These are phyloP conservation scores for Pittosporum tobira DNA, from an alignment of 129 eudicot genomes.

Conservation along the genomic window DNA sequence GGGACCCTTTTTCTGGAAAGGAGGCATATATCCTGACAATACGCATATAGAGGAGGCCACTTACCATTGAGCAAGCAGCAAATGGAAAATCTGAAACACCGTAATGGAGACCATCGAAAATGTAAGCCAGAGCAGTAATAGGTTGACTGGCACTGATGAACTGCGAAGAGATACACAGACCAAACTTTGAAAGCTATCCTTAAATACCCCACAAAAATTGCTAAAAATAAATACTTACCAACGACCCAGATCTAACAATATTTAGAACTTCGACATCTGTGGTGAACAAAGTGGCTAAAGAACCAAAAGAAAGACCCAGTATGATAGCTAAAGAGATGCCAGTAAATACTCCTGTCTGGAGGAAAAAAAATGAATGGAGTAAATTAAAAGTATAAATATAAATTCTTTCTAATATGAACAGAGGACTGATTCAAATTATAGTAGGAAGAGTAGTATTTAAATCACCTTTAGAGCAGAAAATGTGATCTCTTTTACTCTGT, in stretches of 20 bases:
- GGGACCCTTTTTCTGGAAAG: no score
- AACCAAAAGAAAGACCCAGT: constrained; percentile 46
- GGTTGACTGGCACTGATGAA: constrained; percentile 68
- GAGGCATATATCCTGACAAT: not conserved
- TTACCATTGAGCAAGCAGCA: constrained; percentile 67
- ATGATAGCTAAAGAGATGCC: constrained; percentile 46
- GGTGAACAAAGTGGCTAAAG: constrained; percentile 54
- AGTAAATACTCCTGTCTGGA: constrained; percentile 54
- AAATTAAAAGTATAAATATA: not conserved
- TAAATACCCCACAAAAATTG: not conserved
- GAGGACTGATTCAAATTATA: not conserved
- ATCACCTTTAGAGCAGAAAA: constrained; percentile 45
- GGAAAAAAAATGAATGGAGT: not conserved
- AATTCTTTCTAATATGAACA: not conserved
- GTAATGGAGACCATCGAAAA: constrained; percentile 62
- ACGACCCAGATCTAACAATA: constrained; percentile 49
- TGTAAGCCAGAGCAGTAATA: constrained; percentile 56
- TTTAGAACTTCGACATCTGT: constrained; percentile 43
- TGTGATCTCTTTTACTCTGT: constrained; percentile 53
- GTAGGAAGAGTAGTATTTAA: not conserved
- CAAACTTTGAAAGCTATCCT: not conserved
- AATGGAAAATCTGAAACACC: constrained; percentile 62
- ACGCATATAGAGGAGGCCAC: not conserved
- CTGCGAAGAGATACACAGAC: constrained; percentile 18
- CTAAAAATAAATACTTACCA: constrained; percentile 26